Percentiles rank a stretch among this genome's conserved stretches.
Conservation (phyloP, 2,329 filamentous ascomycete species). For the Sclerotinia nivalis region DNA sequence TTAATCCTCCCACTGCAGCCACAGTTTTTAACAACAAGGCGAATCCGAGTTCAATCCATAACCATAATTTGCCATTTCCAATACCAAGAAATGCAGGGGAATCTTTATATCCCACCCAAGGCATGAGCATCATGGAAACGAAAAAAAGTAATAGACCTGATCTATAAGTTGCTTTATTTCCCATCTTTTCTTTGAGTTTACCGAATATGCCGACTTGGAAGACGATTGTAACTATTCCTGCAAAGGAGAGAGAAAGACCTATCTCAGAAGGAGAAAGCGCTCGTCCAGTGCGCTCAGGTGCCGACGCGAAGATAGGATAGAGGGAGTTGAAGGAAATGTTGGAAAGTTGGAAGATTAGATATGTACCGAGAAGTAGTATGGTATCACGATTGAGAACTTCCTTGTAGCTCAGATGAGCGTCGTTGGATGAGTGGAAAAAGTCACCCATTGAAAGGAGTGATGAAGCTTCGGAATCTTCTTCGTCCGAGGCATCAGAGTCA, state of each 20-base stretch:
- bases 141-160: conserved; percentile 77
- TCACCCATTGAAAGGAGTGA: conserved; percentile 38
- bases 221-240: conserved; percentile 79
- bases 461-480: conserved; percentile 43
- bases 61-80: conserved; percentile 63
- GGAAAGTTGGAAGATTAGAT: conserved; percentile 88
- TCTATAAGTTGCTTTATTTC: conserved; percentile 84
- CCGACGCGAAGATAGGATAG: conserved; percentile 88
- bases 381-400: conserved; percentile 78
- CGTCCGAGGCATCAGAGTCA: conserved; percentile 47
- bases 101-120: conserved; percentile 80
- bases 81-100: conserved; percentile 56
- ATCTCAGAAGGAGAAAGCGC: conserved; percentile 76
- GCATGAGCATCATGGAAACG: conserved; percentile 81
- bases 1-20: conserved; percentile 85
- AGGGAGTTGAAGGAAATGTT: conserved; percentile 96
- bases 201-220: conserved; percentile 90
- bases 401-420: conserved; percentile 52
- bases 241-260: conserved; percentile 80
- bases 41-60: conserved; percentile 78
- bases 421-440: conserved; percentile 46
- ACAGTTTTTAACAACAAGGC: conserved; percentile 88
- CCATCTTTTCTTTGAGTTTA: conserved; percentile 72
- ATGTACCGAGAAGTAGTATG: conserved; percentile 76
- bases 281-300: conserved; percentile 73